Base-by-base conservation (phyloP, 805 yeast genomes). In the Ogataea corticis region DNA sequence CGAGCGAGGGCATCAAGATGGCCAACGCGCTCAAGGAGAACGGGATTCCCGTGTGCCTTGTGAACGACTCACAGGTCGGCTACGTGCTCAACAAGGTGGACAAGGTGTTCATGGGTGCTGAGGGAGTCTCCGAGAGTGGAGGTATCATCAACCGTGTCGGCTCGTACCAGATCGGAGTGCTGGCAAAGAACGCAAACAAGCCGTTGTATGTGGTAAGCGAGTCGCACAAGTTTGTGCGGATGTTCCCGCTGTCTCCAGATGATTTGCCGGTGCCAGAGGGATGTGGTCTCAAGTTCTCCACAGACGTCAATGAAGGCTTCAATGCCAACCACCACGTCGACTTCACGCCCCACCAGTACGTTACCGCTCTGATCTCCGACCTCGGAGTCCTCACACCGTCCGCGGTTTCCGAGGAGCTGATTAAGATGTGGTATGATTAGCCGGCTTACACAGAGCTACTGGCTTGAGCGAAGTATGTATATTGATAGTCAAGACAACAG, bases 121-220 rank as follows among this genome's bases (percentile, higher is more conserved):
- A 94, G 68, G 99, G 99, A 55, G 99, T 94, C 3, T 96, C 96
- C 3, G 99, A 94, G 70, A 85, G 95, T 63, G 99, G 99, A 45
- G 99, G 99, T 28, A 89, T 95, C 38, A 92, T 94, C 55, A 94
- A 94, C 67, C 91, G 87, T 55, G 83, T 94, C 50, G 99, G 99
- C 5, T 84, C 96, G 1, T 94, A 88, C 66, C 97, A 94, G 60
- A 85, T 92, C 39, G 97, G 97, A 32, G 92, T 94, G 37, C 70
- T 94, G 47, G 96, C 98, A 2, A 85, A 87, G 56, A 82, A 85
- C 48, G 87, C 96, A 49, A 86, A 89, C 62, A 92, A 89, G 63
- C 99, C 98, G 4, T 79, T 94, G 37, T 94, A 91, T 57, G 98
- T 90, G 38, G 94, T 89, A 7, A 85, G 97, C 1, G 99, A 94